Evolutionary conservation across 805 yeast species (phyloP), one percentile per base, ranked within the genome.

Genomic region (Cyberlindnera sargentensis): DNA sequence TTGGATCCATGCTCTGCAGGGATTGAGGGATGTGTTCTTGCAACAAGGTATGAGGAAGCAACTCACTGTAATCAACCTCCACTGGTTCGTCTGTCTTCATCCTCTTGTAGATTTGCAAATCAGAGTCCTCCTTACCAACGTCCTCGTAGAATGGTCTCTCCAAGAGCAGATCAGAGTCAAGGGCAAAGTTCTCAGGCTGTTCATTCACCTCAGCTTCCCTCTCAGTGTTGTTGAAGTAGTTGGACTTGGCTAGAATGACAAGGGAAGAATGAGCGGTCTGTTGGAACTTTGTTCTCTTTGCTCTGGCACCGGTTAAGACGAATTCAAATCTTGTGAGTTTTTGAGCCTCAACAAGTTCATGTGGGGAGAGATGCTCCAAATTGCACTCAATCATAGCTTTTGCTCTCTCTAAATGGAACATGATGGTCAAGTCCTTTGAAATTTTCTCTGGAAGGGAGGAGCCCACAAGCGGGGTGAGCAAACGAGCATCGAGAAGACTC

Each of bases 231-330:
- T 49, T 51, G 44, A 49, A 52, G 29, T 56, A 51, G 34, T 48
- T 47, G 3, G 75, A 70, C 48, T 76, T 73, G 2, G 98, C 98
- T 23, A 91, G 64, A 26, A 88, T 76, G 11, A 90, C 74, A 47
- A 91, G 72, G 34, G 87, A 78, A 1, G 96, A 75, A 26, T 82
- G 75, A n/a, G 81, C 77, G 31, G 69, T 72, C 39, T 72, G 72
- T 64, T 91, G 98, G 60, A 69, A 86, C 61, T 85, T 85, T 4
- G 98, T 91, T 57, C 93, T 72, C 58, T 80, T 83, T 8, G 96
- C 96, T 52, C 80, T 80, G 44, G 93, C 85, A 51, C 98, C 98
- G 1, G 97, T 84, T 37, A 91, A 65, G 1, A 82, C 75, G 50
- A 82, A 75, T 40, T 75, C 66, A 38, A 88, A 70, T 1, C 77